Base-by-base conservation (phyloP, 2,329 filamentous ascomycete genomes). In the Aspergillus sp. region DNA sequence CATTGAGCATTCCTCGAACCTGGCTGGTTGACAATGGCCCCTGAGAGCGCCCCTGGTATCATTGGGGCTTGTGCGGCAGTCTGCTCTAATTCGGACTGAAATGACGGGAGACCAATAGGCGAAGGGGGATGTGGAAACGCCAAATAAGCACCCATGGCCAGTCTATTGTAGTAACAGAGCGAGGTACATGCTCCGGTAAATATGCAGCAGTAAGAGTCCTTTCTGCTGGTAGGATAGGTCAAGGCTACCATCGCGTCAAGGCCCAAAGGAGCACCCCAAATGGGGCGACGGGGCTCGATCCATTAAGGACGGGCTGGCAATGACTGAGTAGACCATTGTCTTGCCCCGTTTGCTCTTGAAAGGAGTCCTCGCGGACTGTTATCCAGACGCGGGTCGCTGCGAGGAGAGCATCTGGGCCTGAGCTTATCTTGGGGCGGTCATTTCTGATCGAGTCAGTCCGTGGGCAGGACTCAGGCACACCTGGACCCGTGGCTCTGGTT, bases 401-500 rank as follows among this genome's bases (percentile, higher is more conserved):
- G 47, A 50, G 25, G 15, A 50, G 47, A 8, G 25, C 27, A 15
- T 10, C 47, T 27, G 21, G 23, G 15, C 21, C 21, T 49, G 25
- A n/a, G 32, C 25, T 42, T 42, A 54, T 54, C 39, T 42, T 21
- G 55, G 17, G 48, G 44, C 27, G 57, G 30, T 52, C 42, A 23
- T 27, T 38, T 11, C 23, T 53, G 54, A 25, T 56, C 52, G 23
- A 54, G 39, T 41, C 51, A 44, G 52, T 57, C 19, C 1, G 13
- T 58, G 13, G 47, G 54, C 49, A 59, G 59, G 23, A 51, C 48
- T 64, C 62, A 58, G 57, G 57, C 50, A 44, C 41, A 44, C 41
- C 17, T 21, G 41, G 65, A 64, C 68, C 68, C 67, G 68, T 62
- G 59, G 63, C 61, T 65, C 59, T 68, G 68, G 69, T 60, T 67